Conservation (phyloP, 2,329 filamentous ascomycete species). For the Cryphonectria carpinicola region DNA sequence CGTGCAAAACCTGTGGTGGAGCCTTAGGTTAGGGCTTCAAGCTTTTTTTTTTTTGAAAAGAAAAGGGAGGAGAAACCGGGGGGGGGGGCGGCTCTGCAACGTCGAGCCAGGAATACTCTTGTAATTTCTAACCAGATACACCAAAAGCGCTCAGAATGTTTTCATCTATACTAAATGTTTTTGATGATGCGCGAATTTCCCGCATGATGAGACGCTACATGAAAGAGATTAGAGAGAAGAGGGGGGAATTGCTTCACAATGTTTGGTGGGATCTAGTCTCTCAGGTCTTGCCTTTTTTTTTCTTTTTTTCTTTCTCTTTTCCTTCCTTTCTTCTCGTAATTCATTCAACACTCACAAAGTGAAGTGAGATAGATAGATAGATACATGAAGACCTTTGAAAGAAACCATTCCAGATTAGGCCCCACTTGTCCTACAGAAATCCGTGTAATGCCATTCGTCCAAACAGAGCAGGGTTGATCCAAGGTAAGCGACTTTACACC, state of each 20-base stretch:
- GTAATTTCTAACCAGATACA: background rate
- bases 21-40: background rate
- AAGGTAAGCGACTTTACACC: background rate
- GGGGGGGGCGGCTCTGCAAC: too few relatives aligned
- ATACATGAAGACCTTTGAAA: too few relatives aligned
- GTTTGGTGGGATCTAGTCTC: background rate
- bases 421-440: background rate
- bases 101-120: background rate
- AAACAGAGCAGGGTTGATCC: background rate
- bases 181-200: background rate
- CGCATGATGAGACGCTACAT: background rate
- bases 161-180: too few relatives aligned
- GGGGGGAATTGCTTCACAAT: background rate
- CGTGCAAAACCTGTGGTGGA: background rate
- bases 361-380: too few relatives aligned
- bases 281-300: background rate
- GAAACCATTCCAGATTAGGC: background rate
- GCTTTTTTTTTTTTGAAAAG: background rate
- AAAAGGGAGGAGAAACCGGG: too few relatives aligned
- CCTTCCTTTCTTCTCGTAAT: too few relatives aligned
- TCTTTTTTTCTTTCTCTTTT: too few relatives aligned
- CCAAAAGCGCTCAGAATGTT: background rate
- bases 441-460: slow-evolving; percentile 11
- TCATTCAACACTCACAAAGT: too few relatives aligned
- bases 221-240: background rate